A percentile compares a stretch with the other conserved stretches of the same genome.
Conservation (phyloP, 1,284 basidiomycete species). For the Blastosporella zonata region DNA sequence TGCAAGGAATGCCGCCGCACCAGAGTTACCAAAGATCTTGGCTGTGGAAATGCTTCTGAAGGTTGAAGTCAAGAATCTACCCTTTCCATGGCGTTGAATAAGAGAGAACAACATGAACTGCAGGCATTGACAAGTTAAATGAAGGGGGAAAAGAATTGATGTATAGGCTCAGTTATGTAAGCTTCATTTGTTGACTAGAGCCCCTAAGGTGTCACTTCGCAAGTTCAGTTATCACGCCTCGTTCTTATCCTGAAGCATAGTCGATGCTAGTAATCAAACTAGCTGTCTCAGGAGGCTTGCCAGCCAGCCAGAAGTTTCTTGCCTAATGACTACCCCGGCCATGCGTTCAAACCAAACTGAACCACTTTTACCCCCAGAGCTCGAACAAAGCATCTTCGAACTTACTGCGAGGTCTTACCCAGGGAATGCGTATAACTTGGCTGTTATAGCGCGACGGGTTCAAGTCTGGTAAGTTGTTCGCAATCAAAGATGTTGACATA, state of each 20-base stretch:
- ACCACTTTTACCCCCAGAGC: slow-evolving; percentile 20
- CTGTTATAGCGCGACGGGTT: slow-evolving; percentile 18
- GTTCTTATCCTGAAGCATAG: background rate
- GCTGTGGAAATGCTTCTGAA: slow-evolving; percentile 14
- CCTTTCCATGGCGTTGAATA: slow-evolving; percentile 9
- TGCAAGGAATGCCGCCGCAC: slow-evolving; percentile 44
- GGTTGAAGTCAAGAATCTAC: background rate
- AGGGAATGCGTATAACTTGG: slow-evolving; percentile 12
- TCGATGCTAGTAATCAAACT: slow-evolving; percentile 1
- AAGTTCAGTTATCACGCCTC: background rate
- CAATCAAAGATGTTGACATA: background rate
- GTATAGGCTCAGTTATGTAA: slow-evolving; percentile 7
- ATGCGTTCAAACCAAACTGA: background rate
- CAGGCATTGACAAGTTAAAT: background rate
- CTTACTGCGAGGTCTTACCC: slow-evolving; percentile 14
- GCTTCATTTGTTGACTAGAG: background rate
- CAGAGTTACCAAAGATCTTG: slow-evolving; percentile 33
- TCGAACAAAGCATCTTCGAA: slow-evolving; percentile 21
- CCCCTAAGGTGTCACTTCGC: no score
- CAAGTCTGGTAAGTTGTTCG: slow-evolving; percentile 17
- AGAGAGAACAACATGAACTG: slow-evolving; percentile 13
- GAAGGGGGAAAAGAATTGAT: background rate
- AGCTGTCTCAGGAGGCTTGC: background rate
- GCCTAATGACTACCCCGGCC: background rate
- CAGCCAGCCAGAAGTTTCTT: background rate